Base-by-base conservation (phyloP, 1,139 yeast species). In the Starmera stellimalicola region DNA sequence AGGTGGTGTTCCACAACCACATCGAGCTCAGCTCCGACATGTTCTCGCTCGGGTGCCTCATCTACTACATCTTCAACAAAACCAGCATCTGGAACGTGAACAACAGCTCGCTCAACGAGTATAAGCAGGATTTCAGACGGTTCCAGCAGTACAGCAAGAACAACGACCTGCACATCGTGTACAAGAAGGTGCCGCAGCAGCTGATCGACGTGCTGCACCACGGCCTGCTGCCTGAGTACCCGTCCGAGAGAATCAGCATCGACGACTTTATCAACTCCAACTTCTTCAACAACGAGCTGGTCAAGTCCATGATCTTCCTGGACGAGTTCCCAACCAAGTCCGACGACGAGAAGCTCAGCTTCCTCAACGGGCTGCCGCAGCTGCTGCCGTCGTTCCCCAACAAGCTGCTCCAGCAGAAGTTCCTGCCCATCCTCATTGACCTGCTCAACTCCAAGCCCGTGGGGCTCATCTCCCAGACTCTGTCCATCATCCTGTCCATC, bases 281-380 rank as follows among this genome's bases (percentile, higher is more conserved):
- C 27, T 70, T 61, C 42, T 83, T 82, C 54, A 82, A 84, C 55
- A 93, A 88, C 40, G 83, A 91, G 35, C 61, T 88, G 34, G 77
- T 91, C 35, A 80, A 83, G 50, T 80, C 94, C 3, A 69, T 91
- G 65, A 74, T 81, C 56, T 80, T 82, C 48, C 57, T 91, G 32
- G 97, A 88, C 52, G 94, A 84, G 39, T 78, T 84, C 42, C 73
- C 88, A 7, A 84, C 95, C 1, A 80, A 83, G 44, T 59, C 78
- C 2, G 60, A 66, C 3, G 70, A 71, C 11, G 96, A 88, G 39
- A 81, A 80, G 47, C 57, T 71, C 26, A 65, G 76, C 1, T 87
- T 85, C 52, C 63, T 88, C 48, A 66, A 69, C 37, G 88, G 88
- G 0, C 62, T 88, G 34, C 59, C 71, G 11, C 58, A 62, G 12